A percentile compares a stretch with the other conserved stretches of the same genome.
Evolutionary conservation across 257 asterid genomes (phyloP).

Genomic region (Fraxinus cuspidata): DNA sequence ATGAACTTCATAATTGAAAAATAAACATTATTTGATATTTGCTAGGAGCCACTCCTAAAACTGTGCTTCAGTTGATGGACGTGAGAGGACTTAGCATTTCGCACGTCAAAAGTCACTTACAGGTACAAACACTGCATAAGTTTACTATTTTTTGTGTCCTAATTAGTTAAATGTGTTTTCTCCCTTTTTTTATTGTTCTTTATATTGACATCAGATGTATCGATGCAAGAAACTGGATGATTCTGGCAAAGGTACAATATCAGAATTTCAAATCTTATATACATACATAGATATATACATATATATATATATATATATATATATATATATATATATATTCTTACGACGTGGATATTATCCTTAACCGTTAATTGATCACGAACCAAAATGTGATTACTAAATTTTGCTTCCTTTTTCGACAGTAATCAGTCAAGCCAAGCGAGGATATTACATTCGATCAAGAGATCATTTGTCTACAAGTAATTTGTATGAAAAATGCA

Average conservation of each 20-base stretch:
- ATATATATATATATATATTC: background rate
- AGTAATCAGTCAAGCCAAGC: constrained; percentile 68
- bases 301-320: too few species aligned
- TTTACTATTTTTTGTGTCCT: too few species aligned
- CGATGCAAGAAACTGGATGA: constrained; percentile 90
- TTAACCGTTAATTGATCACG: too few species aligned
- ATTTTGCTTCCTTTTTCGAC: constrained; percentile 19
- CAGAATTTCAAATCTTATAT: background rate
- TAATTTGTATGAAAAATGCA: constrained; percentile 36
- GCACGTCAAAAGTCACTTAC: constrained; percentile 95
- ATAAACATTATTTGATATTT: background rate
- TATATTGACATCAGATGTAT: constrained; percentile 61
- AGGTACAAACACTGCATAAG: constrained; percentile 44
- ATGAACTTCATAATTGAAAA: background rate
- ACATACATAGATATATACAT: too few species aligned
- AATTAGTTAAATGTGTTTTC: background rate
- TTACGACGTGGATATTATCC: too few species aligned
- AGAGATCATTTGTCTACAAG: constrained; percentile 40
- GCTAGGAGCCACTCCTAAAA: constrained; percentile 92
- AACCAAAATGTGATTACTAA: background rate
- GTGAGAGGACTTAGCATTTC: constrained; percentile 85
- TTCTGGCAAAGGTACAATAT: constrained; percentile 67
- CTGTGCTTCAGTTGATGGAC: constrained; percentile 89
- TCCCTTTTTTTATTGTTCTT: background rate
- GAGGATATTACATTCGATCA: constrained; percentile 44